These are phyloP conservation scores for Kodamaea restingae DNA, from an alignment of 805 yeast species.

Conservation along the genomic window DNA sequence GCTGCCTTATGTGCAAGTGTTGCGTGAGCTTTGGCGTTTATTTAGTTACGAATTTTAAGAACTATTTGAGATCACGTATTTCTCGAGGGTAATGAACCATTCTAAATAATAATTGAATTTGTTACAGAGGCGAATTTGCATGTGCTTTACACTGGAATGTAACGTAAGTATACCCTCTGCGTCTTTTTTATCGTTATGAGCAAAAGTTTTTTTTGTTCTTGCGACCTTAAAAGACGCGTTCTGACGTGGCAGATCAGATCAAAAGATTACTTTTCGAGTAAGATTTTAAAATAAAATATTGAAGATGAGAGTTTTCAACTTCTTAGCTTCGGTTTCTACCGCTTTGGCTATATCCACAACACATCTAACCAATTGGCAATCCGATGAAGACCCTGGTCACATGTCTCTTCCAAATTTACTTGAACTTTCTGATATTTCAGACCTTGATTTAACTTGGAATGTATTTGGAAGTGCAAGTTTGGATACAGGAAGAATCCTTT, in stretches of 20 bases:
- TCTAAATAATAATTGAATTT: no score
- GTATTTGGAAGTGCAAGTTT: constrained; percentile 27
- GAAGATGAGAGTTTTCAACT: neutral
- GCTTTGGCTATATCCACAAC: constrained; percentile 2
- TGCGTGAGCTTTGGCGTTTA: constrained; percentile 8
- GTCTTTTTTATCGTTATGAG: no score
- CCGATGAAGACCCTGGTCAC: constrained; percentile 17
- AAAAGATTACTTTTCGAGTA: constrained; percentile 1
- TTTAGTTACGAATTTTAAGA: neutral
- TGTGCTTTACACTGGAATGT: no score
- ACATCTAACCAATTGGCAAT: constrained; percentile 4
- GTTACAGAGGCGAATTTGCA: no score
- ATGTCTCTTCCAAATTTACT: constrained; percentile 36
- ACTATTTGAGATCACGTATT: neutral
- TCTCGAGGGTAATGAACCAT: no score
- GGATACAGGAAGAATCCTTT: constrained; percentile 50
- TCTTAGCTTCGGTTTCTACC: neutral
- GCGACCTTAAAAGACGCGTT: constrained; percentile 2
- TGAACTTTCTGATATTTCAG: constrained; percentile 18
- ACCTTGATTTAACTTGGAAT: constrained; percentile 29
- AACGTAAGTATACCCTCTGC: no score
- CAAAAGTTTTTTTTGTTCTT: no score
- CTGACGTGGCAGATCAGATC: constrained; percentile 8
- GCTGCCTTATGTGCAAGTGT: constrained; percentile 85
- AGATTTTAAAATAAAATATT: neutral